These are phyloP conservation scores for Suillus fuscotomentosus DNA, from an alignment of 768 basidiomycete genomes.

Conservation along the genomic window DNA sequence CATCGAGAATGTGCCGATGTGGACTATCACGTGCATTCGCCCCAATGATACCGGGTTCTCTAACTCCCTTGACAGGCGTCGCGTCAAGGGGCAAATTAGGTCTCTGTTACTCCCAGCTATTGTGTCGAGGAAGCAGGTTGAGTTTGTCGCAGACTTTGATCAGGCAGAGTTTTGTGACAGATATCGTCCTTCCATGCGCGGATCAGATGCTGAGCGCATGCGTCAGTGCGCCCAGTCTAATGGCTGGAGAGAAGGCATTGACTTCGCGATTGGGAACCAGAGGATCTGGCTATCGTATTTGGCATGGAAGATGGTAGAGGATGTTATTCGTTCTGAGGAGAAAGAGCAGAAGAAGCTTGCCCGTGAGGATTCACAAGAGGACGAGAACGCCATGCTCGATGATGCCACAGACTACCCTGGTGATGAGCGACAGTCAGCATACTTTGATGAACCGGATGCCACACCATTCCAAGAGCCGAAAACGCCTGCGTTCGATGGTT, in stretches of 20 bases:
- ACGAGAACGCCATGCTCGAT: conserved; percentile 41
- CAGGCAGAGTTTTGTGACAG: conserved; percentile 51
- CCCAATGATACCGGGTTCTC: conserved; percentile 65
- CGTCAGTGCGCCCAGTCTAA: conserved; percentile 48
- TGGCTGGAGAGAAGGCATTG: conserved; percentile 52
- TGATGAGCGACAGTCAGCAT: conserved; percentile 30
- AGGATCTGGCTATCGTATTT: conserved; percentile 55
- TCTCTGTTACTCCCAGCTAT: conserved; percentile 53
- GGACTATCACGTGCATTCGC: conserved; percentile 61
- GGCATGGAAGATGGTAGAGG: conserved; percentile 63
- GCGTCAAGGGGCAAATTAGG: conserved; percentile 57
- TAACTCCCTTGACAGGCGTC: conserved; percentile 62
- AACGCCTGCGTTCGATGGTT: conserved; percentile 26
- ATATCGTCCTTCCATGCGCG: conserved; percentile 50
- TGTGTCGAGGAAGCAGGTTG: conserved; percentile 45
- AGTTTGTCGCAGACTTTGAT: conserved; percentile 51
- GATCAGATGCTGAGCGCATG: conserved; percentile 46
- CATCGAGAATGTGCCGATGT: conserved; percentile 45
- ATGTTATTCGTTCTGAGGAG: conserved; percentile 49
- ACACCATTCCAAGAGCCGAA: conserved; percentile 30
- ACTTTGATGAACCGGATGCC: conserved; percentile 29
- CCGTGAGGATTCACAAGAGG: conserved; percentile 43
- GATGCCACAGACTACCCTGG: conserved; percentile 40
- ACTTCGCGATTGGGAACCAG: conserved; percentile 52
- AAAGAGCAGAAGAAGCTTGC: conserved; percentile 44